Evolutionary conservation across 371 early-diverging fungal species (phyloP), one percentile per base, ranked within the genome.

Genomic region (Mortierella sp.): DNA sequence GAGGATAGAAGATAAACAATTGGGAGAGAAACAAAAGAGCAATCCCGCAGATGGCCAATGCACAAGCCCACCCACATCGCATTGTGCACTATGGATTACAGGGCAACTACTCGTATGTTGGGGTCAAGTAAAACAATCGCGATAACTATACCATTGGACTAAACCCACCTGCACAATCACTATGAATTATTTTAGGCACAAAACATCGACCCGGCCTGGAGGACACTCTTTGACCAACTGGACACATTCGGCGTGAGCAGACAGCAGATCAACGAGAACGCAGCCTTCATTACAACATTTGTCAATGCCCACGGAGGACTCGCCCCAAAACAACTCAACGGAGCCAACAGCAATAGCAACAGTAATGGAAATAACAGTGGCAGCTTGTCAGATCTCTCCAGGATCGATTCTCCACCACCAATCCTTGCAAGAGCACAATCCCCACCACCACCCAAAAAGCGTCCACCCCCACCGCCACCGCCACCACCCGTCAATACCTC

Each of bases 151-250:
- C 14, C 19, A 31, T 19, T 28, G 19, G 14, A 16, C 13, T 48
- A 19, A 47, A 8, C 14, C 26, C 47, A 72, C 44, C 10, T 2
- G 26, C 57, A 63, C 6, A n/a, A n/a, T 19, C 63, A 50, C 16
- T 50, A 3, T 31, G 0, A 7, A 7, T 19, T 19, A 45, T 13
- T 13, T 7, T 80, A 92, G 92, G 91, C 91, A 45, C 92, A 94
- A 60, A 95, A 96, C 79, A 94, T 96, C 73, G 96, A 97, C 57
- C 93, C 94, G 58, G 95, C 95, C 79, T 95, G 94, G 94, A 92
- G 91, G 74, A 91, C 90, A 48, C 90, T 98, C n/a, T 95, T 97
- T 82, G 92, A 92, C 47, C 92, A 94, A 72, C 83, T 96, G 70
- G 93, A 93, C 19, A 93, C 93, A 34, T 93, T 95, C 80, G 97